A percentile compares a stretch with the other conserved stretches of the same genome.
Conservation (phyloP, 1,284 basidiomycete species). For the Ganoderma multipileum region DNA sequence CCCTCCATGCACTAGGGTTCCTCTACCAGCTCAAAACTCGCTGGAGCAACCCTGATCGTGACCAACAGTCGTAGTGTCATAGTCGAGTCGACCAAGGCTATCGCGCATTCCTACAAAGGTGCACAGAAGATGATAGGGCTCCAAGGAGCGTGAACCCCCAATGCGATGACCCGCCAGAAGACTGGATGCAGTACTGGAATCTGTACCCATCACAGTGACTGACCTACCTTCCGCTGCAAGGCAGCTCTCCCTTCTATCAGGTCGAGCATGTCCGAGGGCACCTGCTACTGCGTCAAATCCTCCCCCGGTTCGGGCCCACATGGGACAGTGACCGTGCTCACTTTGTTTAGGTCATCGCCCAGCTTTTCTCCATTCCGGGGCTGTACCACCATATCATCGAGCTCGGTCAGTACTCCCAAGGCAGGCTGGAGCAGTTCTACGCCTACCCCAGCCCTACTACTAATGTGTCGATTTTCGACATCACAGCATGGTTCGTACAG, state of each 20-base stretch:
- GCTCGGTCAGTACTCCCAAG: not conserved
- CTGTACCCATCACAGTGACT: too few relatives aligned
- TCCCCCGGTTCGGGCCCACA: not conserved
- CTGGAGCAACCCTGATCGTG: not conserved
- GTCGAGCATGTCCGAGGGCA: not conserved
- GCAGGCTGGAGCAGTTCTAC: not conserved
- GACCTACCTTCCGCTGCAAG: too few relatives aligned
- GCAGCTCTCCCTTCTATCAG: too few relatives aligned
- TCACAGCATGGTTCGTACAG: not conserved
- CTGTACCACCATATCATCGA: not conserved
- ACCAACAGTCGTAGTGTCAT: too few relatives aligned
- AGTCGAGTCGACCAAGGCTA: too few relatives aligned
- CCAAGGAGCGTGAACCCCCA: too few relatives aligned
- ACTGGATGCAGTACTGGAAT: too few relatives aligned
- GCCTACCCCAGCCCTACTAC: not conserved
- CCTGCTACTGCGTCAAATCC: not conserved
- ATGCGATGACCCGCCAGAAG: too few relatives aligned
- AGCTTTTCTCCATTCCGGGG: not conserved
- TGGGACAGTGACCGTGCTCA: not conserved
- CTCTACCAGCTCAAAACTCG: not conserved
- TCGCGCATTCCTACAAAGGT: too few relatives aligned
- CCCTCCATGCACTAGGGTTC: not conserved
- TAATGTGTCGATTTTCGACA: not conserved
- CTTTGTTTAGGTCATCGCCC: not conserved
- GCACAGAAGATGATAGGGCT: too few relatives aligned